These are phyloP conservation scores for Gaertneriomyces sp. DNA, from an alignment of 192 early-diverging fungal species.

Conservation along the genomic window DNA sequence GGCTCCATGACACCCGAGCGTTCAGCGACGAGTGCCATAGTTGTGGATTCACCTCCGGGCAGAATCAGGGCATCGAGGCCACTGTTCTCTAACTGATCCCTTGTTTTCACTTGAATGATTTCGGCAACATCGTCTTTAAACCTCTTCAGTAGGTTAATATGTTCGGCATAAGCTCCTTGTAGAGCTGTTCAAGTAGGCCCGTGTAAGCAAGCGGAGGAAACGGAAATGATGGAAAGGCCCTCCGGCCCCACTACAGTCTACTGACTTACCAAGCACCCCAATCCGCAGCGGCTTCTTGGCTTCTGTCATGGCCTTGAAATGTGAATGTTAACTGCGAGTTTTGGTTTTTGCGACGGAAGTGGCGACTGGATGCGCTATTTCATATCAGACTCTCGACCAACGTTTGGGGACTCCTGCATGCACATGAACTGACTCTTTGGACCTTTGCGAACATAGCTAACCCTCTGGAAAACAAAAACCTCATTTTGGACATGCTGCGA, in stretches of 20 bases:
- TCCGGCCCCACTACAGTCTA: too few relatives aligned
- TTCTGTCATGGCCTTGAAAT: too few relatives aligned
- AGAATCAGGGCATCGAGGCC: slow-evolving; percentile 84
- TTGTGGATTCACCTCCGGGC: slow-evolving; percentile 92
- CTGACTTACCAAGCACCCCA: slow-evolving; percentile 14
- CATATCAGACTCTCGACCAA: too few relatives aligned
- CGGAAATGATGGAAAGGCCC: too few relatives aligned
- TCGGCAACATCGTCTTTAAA: slow-evolving; percentile 56
- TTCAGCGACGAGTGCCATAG: slow-evolving; percentile 91
- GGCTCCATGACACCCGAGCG: slow-evolving; percentile 75
- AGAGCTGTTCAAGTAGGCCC: slow-evolving; percentile 50
- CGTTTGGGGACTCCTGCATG: too few relatives aligned
- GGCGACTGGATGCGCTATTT: too few relatives aligned
- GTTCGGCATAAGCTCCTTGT: slow-evolving; percentile 94
- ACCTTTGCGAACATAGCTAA: too few relatives aligned
- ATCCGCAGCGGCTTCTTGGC: slow-evolving; percentile 11
- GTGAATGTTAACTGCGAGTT: too few relatives aligned
- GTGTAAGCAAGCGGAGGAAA: neutral
- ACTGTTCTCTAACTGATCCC: slow-evolving; percentile 57
- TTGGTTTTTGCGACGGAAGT: too few relatives aligned
- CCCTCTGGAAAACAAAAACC: too few relatives aligned
- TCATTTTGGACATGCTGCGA: too few relatives aligned
- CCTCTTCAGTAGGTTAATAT: slow-evolving; percentile 74
- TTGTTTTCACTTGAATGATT: slow-evolving; percentile 64
- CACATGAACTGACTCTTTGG: too few relatives aligned